These are phyloP conservation scores for Mrakia gelida DNA, from an alignment of 768 basidiomycete species.

Conservation along the genomic window DNA sequence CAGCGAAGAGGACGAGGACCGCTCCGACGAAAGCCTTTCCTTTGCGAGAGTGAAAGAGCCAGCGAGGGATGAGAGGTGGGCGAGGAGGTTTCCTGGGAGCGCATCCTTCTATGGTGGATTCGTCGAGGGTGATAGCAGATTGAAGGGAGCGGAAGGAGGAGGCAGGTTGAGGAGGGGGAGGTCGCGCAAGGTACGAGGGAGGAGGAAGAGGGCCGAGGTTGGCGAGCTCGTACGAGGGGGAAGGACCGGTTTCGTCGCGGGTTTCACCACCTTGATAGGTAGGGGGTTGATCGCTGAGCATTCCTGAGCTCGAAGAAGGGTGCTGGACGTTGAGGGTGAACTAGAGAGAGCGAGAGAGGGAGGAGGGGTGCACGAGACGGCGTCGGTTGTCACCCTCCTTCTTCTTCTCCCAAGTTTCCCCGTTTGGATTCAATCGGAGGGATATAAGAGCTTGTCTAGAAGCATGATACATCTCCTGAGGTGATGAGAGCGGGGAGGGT, in stretches of 20 bases:
- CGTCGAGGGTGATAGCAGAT: neutral
- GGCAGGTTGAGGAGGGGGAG: neutral
- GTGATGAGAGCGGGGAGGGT: neutral
- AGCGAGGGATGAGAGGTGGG: neutral
- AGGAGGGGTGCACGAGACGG: no score
- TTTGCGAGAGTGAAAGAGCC: constrained; percentile 1
- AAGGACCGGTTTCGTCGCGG: neutral
- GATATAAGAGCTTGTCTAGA: neutral
- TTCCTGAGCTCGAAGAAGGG: no score
- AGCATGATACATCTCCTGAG: neutral
- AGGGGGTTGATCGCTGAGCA: neutral
- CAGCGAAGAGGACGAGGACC: neutral
- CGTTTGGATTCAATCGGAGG: neutral
- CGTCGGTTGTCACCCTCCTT: neutral
- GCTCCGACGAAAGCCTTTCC: neutral
- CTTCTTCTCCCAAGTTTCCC: no score
- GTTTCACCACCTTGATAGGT: no score
- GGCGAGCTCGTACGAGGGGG: neutral
- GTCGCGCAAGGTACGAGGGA: neutral
- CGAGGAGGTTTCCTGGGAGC: constrained; percentile 1
- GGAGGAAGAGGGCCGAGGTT: neutral
- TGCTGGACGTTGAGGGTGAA: neutral
- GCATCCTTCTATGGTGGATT: neutral
- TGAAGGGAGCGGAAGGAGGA: neutral
- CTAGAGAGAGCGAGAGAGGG: neutral